These are phyloP conservation scores for Sugiyamaella neomexicana DNA, from an alignment of 1,139 yeast genomes.

Conservation along the genomic window DNA sequence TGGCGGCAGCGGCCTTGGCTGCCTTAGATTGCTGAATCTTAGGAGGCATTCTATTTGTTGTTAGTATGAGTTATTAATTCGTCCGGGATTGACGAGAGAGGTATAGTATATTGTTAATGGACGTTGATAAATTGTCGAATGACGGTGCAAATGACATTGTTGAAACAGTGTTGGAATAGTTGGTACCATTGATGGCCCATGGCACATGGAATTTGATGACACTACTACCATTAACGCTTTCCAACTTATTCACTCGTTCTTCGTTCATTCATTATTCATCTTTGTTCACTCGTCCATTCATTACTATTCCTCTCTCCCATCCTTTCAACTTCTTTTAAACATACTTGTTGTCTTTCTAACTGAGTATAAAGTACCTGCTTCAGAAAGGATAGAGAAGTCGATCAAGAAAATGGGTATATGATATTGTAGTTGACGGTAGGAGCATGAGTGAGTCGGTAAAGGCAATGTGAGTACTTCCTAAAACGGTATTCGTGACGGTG, in stretches of 20 bases:
- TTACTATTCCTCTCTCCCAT: no score
- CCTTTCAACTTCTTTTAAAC: neutral
- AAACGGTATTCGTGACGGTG: constrained; percentile 3
- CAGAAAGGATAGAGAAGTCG: constrained; percentile 9
- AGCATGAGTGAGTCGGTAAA: neutral
- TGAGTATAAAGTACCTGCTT: constrained; percentile 12
- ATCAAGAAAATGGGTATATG: constrained; percentile 6
- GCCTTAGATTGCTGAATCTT: constrained; percentile 99
- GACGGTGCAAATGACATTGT: no score
- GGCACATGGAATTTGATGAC: no score
- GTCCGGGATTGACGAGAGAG: neutral
- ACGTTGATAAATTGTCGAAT: no score
- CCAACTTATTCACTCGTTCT: no score
- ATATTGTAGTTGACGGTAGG: neutral
- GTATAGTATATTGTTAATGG: neutral
- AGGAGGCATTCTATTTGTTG: constrained; percentile 82
- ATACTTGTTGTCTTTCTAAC: constrained; percentile 12
- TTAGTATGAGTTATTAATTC: constrained; percentile 3
- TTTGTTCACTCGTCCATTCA: no score
- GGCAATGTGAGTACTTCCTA: neutral
- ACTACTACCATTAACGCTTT: no score
- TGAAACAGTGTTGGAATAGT: no score
- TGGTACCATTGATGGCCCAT: no score
- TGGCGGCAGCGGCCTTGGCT: constrained; percentile 99
- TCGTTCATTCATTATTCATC: neutral